Base-by-base conservation (phyloP, 257 asterid species). In the Gentiana straminea region DNA sequence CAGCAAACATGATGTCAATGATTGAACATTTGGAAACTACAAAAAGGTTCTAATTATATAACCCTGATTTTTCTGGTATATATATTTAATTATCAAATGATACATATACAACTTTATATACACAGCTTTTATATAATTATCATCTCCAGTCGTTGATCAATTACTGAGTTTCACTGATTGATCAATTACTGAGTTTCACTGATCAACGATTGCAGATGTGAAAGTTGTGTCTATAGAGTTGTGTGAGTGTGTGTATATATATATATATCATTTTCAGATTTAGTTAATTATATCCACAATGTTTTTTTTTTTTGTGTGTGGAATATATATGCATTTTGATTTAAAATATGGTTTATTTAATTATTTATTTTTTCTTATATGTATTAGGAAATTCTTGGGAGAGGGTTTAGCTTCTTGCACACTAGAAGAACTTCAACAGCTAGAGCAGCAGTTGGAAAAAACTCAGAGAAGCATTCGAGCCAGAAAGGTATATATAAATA, bases 11-110 rank as follows among this genome's bases (percentile, higher is more conserved):
- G 92, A 66, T 79, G 83, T 83, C 78, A 67, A 81, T 79, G 81
- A 81, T 87, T 45, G 98, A 91, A 78, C 67, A 61, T 32, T 97
- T 91, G 39, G 97, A 91, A 79, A 24, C 73, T 52, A 73, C 95
- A 33, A 87, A 81, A 64, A 55, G 97, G 98, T 91, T 58, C 46
- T 49, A 6, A 10, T 24, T 24, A 24, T 24, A 24, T 24, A 66
- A 36, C 15, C 39, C 43, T n/a, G 33, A 3, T 12, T 2, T 13
- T 2, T 15, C 15, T 3, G 38, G 36, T 37, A 33, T 58, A 32
- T 8, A 36, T 8, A 35, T 48, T 0, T 12, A 8, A 33, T 33
- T 33, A 15, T 12, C 13, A 11, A 52, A 2, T 7, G 2, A 24
- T 9, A 5, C 2, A 13, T n/a, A 49, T 46, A 3, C 13, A 2